Base-by-base conservation (phyloP, 2,329 filamentous ascomycete species). In the Pseudogymnoascus pannorum region DNA sequence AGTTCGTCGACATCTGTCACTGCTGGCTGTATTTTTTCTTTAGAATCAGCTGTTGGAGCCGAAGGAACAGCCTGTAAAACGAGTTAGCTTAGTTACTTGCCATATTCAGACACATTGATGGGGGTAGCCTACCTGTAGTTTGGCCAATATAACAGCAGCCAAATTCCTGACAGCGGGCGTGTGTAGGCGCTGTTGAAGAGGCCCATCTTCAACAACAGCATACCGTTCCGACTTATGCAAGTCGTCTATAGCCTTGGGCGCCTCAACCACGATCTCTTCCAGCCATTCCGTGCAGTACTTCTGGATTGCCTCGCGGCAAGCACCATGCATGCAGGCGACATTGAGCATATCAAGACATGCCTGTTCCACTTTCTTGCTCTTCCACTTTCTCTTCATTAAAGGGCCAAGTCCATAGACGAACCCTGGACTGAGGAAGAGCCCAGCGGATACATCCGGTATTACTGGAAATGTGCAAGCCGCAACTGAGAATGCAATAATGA, bases 401-500 rank as follows among this genome's bases (percentile, higher is more conserved):
- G 88, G 85, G 14, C 88, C 87, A 5, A 97, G 81, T 61, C 85
- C 87, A 62, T 85, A 79, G 51, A 97, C 78, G 69, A 99, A 97
- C 2, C 91, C 91, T 66, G 96, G 91, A 35, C 87, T 92, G 61
- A 97, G 82, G 72, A 99, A 97, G 36, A 97, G 79, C 63, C 86
- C 80, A 2, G 90, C 81, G 1, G 87, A 90, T 44, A 90, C 82
- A 61, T 87, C 83, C 2, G 91, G 88, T 2, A 90, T 85, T 59
- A 99, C 83, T 1, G 94, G 92, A 72, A 99, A 99, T 7, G 95
- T 84, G 20, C 87, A 85, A 1, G 92, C 86, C 5, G 92, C 91
- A n/a, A 92, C 92, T 60, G 92, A 97, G 73, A 97, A 97, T 5
- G 92, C 92, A 58, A 94, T 81, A 60, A 96, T 91, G 66, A 95